Base-by-base conservation (phyloP, 2,329 filamentous ascomycete genomes). In the Huntiella omanensis region DNA sequence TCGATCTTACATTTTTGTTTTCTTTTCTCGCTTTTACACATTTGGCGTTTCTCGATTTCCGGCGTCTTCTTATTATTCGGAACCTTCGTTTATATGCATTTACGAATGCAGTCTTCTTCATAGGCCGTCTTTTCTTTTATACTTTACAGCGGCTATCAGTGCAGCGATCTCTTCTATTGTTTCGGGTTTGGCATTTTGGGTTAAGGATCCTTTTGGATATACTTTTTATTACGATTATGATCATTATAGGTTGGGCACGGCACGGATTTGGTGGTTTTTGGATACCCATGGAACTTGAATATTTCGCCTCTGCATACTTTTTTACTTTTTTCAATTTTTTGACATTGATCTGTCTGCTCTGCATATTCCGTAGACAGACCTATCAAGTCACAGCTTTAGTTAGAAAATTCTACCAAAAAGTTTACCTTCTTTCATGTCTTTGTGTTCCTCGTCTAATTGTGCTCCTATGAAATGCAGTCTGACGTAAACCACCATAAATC, bases 201-300 rank as follows among this genome's bases (percentile, higher is more conserved):
- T 43, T 43, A 4, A 10, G 8, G 32, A 15, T n/a, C 33, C 35
- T 46, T 47, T 45, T 43, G 37, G 42, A 28, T 28, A 28, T 40
- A 13, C n/a, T 42, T 45, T 43, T 37, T 40, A 40, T 50, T 41
- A 50, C 44, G 48, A 50, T 50, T 47, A 50, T 46, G 40, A 49
- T 49, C 43, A 50, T 41, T 45, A 44, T 43, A 34, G 33, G 13
- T 33, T 50, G 33, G 47, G 47, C 17, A 45, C 42, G 43, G 42
- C 15, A 40, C 19, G 22, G 40, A 22, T 36, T 38, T 46, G 46
- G 48, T 45, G 45, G 44, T 22, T 47, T 46, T 46, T 40, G 43
- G 33, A 49, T 50, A 50, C 48, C 48, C 48, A 44, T 41, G 36
- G 48, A 50, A 50, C 48, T 39, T 39, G 40, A 50, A 50, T 38